phyloP scores from a whole-genome alignment of 345 rosid genomes.

The Syzygium oleosum region DNA sequence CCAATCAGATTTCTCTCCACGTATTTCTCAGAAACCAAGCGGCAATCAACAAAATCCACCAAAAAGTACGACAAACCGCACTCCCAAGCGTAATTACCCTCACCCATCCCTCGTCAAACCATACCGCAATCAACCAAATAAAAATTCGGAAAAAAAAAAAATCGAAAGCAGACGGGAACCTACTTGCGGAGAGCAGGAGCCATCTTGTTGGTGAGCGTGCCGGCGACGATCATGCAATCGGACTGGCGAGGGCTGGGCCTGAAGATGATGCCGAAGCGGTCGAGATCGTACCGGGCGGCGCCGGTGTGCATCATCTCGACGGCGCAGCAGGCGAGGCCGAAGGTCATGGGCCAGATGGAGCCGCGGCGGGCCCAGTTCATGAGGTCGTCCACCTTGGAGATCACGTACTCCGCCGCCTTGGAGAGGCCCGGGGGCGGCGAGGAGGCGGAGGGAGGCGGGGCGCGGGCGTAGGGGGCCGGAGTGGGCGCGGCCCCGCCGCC shows the following conservation, averaged over 20 bases:
- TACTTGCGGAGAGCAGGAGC: slow-evolving; percentile 99
- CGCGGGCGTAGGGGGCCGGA: slow-evolving; percentile 50
- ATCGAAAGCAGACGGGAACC: neutral
- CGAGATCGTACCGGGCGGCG: slow-evolving; percentile 95
- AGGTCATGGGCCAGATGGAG: slow-evolving; percentile 99
- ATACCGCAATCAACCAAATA: neutral
- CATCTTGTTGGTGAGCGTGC: slow-evolving; percentile 99
- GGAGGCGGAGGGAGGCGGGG: slow-evolving; percentile 49
- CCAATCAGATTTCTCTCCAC: neutral
- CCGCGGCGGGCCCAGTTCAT: slow-evolving; percentile 94
- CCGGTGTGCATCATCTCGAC: slow-evolving; percentile 99
- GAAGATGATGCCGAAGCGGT: slow-evolving; percentile 88
- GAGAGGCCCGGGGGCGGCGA: slow-evolving; percentile 60
- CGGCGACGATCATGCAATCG: slow-evolving; percentile 98
- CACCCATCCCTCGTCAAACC: neutral
- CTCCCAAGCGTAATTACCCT: neutral
- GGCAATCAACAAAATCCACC: accelerated
- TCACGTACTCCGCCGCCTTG: slow-evolving; percentile 82
- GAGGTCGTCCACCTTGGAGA: slow-evolving; percentile 92
- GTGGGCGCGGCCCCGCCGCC: slow-evolving; percentile 63
- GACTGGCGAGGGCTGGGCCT: slow-evolving; percentile 99
- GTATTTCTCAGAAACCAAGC: neutral
- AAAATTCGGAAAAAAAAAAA: neutral
- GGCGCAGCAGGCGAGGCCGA: slow-evolving; percentile 98
- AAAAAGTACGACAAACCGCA: neutral